phyloP scores from a whole-genome alignment of 148 eudicot genomes.

The Rhododendron ovatum region DNA sequence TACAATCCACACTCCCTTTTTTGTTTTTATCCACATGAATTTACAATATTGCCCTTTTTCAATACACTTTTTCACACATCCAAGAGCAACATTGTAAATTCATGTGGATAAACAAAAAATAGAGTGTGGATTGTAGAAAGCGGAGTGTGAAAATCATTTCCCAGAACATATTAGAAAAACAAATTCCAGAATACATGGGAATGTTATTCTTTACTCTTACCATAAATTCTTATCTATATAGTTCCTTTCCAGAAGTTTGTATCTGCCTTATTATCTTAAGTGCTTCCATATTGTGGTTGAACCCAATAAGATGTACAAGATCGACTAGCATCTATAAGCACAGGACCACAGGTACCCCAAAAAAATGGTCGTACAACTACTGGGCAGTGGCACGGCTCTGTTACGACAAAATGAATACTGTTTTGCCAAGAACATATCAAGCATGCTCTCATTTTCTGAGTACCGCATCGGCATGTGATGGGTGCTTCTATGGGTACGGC shows the following conservation, averaged over 20 bases:
- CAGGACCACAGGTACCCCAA: not conserved
- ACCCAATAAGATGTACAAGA: not conserved
- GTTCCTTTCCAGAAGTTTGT: not conserved
- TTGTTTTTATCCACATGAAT: not conserved
- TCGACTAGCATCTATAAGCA: not conserved
- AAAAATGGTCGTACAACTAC: not conserved
- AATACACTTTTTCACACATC: too few relatives aligned
- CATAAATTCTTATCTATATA: not conserved
- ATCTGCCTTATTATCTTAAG: not conserved
- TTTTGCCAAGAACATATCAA: not conserved
- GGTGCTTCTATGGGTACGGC: not conserved
- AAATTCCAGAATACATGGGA: not conserved
- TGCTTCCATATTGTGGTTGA: not conserved
- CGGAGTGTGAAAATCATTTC: too few relatives aligned
- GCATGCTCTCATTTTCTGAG: not conserved
- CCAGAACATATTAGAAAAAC: not conserved
- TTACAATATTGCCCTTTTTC: not conserved
- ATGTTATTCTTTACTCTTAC: not conserved
- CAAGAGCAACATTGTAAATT: too few relatives aligned
- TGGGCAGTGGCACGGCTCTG: not conserved
- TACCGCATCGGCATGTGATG: not conserved
- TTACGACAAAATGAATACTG: too few relatives aligned
- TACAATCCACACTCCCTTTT: not conserved
- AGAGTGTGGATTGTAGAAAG: too few relatives aligned
- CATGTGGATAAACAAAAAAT: too few relatives aligned